Percentiles rank a stretch among this genome's conserved stretches.
Conservation (phyloP, 2,329 filamentous ascomycete species). For the Talaromyces albobiverticillius region DNA sequence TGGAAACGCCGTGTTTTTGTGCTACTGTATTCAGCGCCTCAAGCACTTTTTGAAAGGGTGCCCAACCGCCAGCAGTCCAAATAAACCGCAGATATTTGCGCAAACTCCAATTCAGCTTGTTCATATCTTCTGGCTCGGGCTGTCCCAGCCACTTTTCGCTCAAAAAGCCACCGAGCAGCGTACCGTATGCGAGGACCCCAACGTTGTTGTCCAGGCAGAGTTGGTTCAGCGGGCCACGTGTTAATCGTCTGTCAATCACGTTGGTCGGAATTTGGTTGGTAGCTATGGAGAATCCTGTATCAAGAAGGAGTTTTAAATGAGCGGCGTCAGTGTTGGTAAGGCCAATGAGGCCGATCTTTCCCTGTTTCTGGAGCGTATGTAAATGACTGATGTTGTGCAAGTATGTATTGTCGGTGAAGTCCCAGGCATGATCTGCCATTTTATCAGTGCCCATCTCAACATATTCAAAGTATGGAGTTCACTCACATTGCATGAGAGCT, state of each 20-base stretch:
- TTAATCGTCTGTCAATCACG: neutral
- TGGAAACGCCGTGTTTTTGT: constrained; percentile 5
- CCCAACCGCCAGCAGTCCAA: constrained; percentile 1
- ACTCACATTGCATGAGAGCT: neutral
- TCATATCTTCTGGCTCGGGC: neutral
- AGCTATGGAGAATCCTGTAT: constrained; percentile 2
- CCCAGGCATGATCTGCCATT: neutral
- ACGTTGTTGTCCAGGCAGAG: neutral
- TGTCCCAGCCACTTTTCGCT: neutral
- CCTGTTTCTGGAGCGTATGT: neutral
- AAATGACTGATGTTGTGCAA: neutral
- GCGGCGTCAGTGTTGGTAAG: constrained; percentile 1
- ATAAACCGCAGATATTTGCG: constrained; percentile 1
- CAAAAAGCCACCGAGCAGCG: neutral
- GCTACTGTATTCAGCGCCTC: neutral
- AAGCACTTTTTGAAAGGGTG: neutral
- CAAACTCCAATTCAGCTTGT: constrained; percentile 1
- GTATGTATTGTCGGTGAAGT: neutral
- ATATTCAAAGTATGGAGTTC: neutral
- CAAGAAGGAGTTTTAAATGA: neutral
- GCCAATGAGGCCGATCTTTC: neutral
- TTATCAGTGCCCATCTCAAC: neutral
- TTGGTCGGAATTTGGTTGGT: constrained; percentile 2
- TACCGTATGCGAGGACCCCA: neutral
- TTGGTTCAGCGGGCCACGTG: neutral